These are phyloP conservation scores for Mucor mucedo DNA, from an alignment of 371 early-diverging fungal species.

Conservation along the genomic window DNA sequence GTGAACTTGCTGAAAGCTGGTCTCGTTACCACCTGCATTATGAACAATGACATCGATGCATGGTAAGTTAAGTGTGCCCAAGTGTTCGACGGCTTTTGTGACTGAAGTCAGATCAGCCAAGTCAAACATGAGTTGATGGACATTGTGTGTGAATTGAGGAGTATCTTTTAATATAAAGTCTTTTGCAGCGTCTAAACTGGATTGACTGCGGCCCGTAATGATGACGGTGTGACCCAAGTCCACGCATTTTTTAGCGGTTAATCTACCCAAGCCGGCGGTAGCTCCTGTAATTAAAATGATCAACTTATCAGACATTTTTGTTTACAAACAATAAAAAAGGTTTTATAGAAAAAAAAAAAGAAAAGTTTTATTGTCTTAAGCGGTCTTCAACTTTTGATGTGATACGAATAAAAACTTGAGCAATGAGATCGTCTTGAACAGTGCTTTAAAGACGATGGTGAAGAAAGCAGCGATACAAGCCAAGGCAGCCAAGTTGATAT, in stretches of 20 bases:
- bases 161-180: conserved; percentile 20
- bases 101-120: conserved; percentile 31
- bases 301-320: conserved; percentile 8
- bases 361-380: neutral
- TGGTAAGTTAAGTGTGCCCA: conserved; percentile 26
- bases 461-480: neutral
- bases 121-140: conserved; percentile 33
- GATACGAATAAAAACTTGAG: conserved; percentile 10
- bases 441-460: neutral
- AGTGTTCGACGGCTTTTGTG: conserved; percentile 21
- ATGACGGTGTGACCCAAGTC: conserved; percentile 39
- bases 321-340: neutral
- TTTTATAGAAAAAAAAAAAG: neutral
- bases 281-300: conserved; percentile 49
- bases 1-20: conserved; percentile 17
- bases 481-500: conserved; percentile 9
- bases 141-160: neutral
- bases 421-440: neutral
- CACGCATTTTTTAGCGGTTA: conserved; percentile 35
- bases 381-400: conserved; percentile 12
- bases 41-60: conserved; percentile 37
- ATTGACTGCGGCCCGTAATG: conserved; percentile 39
- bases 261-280: conserved; percentile 40
- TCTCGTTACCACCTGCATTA: conserved; percentile 35
- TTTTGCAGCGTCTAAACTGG: conserved; percentile 22